These are phyloP conservation scores for Termitomyces sp. DNA, from an alignment of 1,284 basidiomycete genomes.

Conservation along the genomic window DNA sequence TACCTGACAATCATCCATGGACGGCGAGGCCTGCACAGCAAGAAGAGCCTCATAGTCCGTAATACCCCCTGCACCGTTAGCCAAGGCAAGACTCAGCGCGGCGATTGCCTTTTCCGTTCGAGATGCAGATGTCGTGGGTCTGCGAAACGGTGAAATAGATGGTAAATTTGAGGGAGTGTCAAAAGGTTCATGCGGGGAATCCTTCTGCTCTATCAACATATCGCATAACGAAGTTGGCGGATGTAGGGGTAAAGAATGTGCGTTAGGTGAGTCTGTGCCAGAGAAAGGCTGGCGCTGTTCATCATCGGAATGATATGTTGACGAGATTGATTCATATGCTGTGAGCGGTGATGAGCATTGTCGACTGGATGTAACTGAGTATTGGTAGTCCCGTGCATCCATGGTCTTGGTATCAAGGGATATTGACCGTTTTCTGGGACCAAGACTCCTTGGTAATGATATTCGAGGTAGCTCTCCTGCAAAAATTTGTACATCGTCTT, in stretches of 20 bases:
- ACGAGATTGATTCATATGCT: slow-evolving; percentile 19
- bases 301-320: slow-evolving; percentile 9
- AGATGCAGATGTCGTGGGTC: slow-evolving; percentile 24
- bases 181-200: not conserved
- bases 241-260: not conserved
- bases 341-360: slow-evolving; percentile 26
- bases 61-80: slow-evolving; percentile 64
- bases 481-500: slow-evolving; percentile 56
- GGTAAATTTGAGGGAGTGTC: not conserved
- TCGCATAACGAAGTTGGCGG: not conserved
- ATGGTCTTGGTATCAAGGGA: slow-evolving; percentile 34
- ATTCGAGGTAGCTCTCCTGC: slow-evolving; percentile 15
- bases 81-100: slow-evolving; percentile 57
- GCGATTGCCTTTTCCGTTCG: slow-evolving; percentile 58
- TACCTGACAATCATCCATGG: slow-evolving; percentile 41
- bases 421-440: slow-evolving; percentile 35
- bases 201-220: not conserved
- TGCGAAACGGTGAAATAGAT: not conserved
- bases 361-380: slow-evolving; percentile 16
- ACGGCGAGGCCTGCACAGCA: slow-evolving; percentile 34
- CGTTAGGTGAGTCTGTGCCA: slow-evolving; percentile 8
- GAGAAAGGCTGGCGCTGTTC: slow-evolving; percentile 7
- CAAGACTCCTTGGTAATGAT: slow-evolving; percentile 9
- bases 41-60: slow-evolving; percentile 57
- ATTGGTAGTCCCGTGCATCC: not conserved